Percentiles rank a stretch among this genome's conserved stretches.
Conservation (phyloP, 2,329 filamentous ascomycete genomes). For the Cladophialophora immunda region DNA sequence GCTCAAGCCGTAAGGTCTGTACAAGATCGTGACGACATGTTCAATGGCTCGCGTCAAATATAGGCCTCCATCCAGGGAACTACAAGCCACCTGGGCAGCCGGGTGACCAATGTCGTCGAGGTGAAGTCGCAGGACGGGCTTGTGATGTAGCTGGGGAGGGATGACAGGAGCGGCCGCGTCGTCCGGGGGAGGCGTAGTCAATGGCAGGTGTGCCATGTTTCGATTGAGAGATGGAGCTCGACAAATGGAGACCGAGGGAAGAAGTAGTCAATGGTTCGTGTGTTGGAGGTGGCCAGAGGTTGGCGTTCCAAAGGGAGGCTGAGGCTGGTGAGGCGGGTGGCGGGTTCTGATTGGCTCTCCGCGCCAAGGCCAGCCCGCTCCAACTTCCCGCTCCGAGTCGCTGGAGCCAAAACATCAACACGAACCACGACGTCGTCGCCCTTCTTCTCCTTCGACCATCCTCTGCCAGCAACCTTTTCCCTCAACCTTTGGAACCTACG, state of each 20-base stretch:
- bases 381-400: slow-evolving; percentile 6
- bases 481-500: slow-evolving; percentile 9
- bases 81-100: slow-evolving; percentile 73
- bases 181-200: neutral
- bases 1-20: slow-evolving; percentile 54
- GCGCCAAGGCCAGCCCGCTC: neutral
- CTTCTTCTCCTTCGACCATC: slow-evolving; percentile 1
- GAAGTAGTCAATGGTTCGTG: neutral
- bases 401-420: slow-evolving; percentile 22
- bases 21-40: slow-evolving; percentile 77
- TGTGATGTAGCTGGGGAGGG: slow-evolving; percentile 30
- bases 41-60: slow-evolving; percentile 70
- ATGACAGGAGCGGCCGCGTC: slow-evolving; percentile 23
- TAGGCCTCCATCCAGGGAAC: slow-evolving; percentile 67
- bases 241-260: neutral
- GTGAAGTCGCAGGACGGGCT: slow-evolving; percentile 40
- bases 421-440: neutral
- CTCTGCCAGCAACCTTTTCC: neutral
- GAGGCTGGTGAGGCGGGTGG: neutral
- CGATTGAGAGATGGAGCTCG: neutral
- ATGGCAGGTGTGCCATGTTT: neutral
- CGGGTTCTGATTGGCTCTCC: neutral
- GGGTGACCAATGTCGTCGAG: slow-evolving; percentile 59
- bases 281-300: neutral
- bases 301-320: neutral